Conservation (phyloP, 352 stramenopile species). For the Phytophthora sp. region DNA sequence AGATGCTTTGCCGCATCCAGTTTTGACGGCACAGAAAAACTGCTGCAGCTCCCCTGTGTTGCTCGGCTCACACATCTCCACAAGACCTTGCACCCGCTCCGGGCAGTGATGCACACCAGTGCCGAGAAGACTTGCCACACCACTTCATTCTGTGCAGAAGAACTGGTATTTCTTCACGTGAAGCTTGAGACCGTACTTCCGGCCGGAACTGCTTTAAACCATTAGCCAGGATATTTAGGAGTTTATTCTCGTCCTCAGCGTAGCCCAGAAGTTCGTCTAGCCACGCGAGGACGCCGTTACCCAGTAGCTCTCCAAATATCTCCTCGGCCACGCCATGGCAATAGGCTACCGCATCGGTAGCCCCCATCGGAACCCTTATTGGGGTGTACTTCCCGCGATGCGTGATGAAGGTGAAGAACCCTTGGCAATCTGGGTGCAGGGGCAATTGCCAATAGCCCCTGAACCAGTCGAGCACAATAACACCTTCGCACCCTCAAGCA, state of each 20-base stretch:
- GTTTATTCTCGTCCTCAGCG: not conserved
- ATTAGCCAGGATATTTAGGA: too few relatives aligned
- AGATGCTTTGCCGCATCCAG: conserved; percentile 48
- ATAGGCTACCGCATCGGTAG: conserved; percentile 26
- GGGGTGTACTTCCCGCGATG: conserved; percentile 29
- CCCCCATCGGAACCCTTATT: conserved; percentile 26
- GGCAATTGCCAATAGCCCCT: too few relatives aligned
- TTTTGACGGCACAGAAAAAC: conserved; percentile 25
- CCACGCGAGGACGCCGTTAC: conserved; percentile 31
- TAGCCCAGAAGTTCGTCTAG: conserved; percentile 39
- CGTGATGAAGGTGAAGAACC: conserved; percentile 28
- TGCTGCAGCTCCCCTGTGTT: conserved; percentile 25
- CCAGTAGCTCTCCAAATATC: too few relatives aligned
- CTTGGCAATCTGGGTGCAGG: conserved; percentile 22
- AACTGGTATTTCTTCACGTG: conserved; percentile 40
- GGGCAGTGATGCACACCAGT: conserved; percentile 23
- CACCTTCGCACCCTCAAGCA: conserved; percentile 13
- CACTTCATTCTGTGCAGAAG: conserved; percentile 25
- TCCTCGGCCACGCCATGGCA: conserved; percentile 29
- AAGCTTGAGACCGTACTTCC: conserved; percentile 41
- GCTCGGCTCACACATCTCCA: too few relatives aligned
- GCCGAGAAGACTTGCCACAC: conserved; percentile 34
- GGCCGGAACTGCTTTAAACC: conserved; percentile 16
- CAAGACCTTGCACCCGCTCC: conserved; percentile 30
- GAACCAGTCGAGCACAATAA: conserved; percentile 38